Evolutionary conservation across 2,329 filamentous ascomycete genomes (phyloP).

Genomic region (Pyrenochaeta sp.): DNA sequence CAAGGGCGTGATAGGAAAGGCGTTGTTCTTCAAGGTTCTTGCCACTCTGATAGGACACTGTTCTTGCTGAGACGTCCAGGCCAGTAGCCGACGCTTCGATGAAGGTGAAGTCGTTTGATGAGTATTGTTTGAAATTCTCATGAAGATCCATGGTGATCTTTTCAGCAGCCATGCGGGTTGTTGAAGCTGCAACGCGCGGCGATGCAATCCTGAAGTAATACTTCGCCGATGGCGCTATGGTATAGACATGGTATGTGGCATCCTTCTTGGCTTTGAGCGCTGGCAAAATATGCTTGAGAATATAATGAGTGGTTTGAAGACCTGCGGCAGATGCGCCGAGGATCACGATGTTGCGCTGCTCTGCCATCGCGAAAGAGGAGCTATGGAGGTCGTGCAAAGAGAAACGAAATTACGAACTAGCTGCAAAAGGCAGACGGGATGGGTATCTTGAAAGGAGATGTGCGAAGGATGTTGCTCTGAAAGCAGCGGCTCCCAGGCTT

Average conservation of each 20-base stretch:
- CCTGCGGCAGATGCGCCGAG: constrained; percentile 43
- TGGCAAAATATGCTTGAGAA: constrained; percentile 47
- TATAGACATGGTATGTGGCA: constrained; percentile 59
- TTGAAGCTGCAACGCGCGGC: constrained; percentile 62
- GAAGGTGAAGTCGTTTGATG: constrained; percentile 58
- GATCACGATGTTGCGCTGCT: constrained; percentile 47
- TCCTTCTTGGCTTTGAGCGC: constrained; percentile 38
- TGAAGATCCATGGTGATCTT: constrained; percentile 61
- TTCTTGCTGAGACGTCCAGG: constrained; percentile 55
- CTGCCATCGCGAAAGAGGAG: constrained; percentile 31
- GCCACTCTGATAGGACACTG: constrained; percentile 53
- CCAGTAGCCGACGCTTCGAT: constrained; percentile 59
- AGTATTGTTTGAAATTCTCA: constrained; percentile 62
- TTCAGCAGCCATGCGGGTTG: constrained; percentile 56
- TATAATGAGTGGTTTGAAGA: constrained; percentile 43
- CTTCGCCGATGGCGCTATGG: constrained; percentile 62
- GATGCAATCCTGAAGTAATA: constrained; percentile 65
- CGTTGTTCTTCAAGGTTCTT: constrained; percentile 32
- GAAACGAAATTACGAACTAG: not conserved
- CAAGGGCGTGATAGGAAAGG: constrained; percentile 62
- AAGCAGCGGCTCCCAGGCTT: not conserved
- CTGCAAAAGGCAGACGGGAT: not conserved
- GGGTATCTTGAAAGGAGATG: not conserved
- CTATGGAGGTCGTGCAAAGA: not conserved
- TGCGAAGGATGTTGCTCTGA: not conserved